Percentiles rank a stretch among this genome's conserved stretches.
phyloP scores from a whole-genome alignment of 352 stramenopile genomes.

The Phytopythium boreale region DNA sequence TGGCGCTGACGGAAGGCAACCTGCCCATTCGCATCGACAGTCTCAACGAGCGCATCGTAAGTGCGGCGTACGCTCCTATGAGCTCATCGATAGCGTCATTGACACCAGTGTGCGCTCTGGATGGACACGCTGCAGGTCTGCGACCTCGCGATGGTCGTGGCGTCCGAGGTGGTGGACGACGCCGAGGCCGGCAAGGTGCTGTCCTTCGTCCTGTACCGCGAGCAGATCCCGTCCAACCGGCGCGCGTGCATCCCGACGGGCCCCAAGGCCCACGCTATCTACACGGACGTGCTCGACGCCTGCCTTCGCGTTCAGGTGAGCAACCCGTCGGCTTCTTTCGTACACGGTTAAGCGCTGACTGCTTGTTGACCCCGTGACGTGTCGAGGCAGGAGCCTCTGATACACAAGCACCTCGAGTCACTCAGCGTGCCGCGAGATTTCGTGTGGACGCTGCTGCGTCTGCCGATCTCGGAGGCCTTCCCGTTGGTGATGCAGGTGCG shows the following conservation, averaged over 20 bases:
- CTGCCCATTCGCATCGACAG: conserved; percentile 33
- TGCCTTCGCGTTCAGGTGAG: conserved; percentile 30
- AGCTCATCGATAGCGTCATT: too few relatives aligned
- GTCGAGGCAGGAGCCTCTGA: conserved; percentile 13
- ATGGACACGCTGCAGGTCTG: conserved; percentile 9
- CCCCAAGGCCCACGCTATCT: conserved; percentile 30
- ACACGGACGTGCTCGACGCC: conserved; percentile 38
- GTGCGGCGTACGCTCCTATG: background rate
- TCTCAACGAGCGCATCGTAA: conserved; percentile 34
- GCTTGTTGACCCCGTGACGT: too few relatives aligned
- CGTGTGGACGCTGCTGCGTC: conserved; percentile 35
- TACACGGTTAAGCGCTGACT: too few relatives aligned
- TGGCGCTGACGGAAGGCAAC: conserved; percentile 17
- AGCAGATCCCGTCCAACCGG: conserved; percentile 41
- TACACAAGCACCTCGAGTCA: conserved; percentile 40
- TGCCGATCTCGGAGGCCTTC: conserved; percentile 28
- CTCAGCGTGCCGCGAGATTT: conserved; percentile 27
- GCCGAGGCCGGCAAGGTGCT: conserved; percentile 37
- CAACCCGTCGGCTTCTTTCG: too few relatives aligned
- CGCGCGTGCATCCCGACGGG: conserved; percentile 38
- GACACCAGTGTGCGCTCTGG: too few relatives aligned
- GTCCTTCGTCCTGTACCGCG: conserved; percentile 48
- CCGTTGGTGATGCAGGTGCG: conserved; percentile 40
- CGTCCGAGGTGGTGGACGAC: conserved; percentile 32
- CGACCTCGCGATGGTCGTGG: conserved; percentile 26